Base-by-base conservation (phyloP, 202 grass and related monocot species). In the Panicum virgatum region DNA sequence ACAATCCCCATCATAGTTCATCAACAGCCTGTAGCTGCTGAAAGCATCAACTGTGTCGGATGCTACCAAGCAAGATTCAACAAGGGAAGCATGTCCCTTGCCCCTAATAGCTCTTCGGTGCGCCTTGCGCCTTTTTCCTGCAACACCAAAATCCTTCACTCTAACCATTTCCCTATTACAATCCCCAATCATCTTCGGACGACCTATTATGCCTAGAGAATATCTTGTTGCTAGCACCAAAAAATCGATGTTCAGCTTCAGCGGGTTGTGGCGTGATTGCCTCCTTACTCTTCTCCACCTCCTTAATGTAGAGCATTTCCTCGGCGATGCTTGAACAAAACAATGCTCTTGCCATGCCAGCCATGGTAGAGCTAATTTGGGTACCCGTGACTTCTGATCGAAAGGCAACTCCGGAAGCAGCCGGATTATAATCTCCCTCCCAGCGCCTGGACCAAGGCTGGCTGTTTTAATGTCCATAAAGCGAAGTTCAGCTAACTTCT, bases 231-330 rank as follows among this genome's bases (percentile, higher is more conserved):
- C 63, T 48, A 85, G 39, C 37, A 90, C 85, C 75, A 93, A 73
- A 16, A 90, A 73, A 48, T 39, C 22, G 27, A 86, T 40, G 81
- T 86, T 52, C 37, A 90, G 75, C 48, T 90, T 36, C 75, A 90
- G 50, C 29, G 83, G 73, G 34, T 75, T 86, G 68, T 69, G 60
- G 16, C 3, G 34, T n/a, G 40, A 57, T 46, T 83, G 73, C 75
- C 92, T 83, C 64, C 63, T 82, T 0, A 81, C 62, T 56, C 89
- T 94, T 47, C 86, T 91, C 92, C 89, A 87, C 29, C 71, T 89
- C 84, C 57, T 77, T n/a, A 73, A 36, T 48, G 62, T 60, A 70
- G 38, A 73, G 16, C 64, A 69, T 74, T 83, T 89, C 42, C 27
- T 58, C 25, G 84, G 63, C 6, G 81, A 66, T n/a, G 57, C 44